Evolutionary conservation across 805 yeast species (phyloP), one percentile per base, ranked within the genome.

Genomic region (Tetrapisispora pingtungensis): DNA sequence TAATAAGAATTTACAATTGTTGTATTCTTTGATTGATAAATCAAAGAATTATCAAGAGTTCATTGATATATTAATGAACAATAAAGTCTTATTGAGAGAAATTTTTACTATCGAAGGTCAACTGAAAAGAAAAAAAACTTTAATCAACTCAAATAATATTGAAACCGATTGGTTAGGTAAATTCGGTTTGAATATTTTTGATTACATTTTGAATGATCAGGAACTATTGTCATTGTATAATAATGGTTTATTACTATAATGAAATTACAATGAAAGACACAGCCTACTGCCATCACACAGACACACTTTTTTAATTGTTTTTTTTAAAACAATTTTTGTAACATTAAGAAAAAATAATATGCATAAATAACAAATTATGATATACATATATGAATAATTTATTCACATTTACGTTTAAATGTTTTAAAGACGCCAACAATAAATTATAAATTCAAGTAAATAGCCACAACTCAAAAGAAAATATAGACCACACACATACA

Each of bases 21-120:
- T 61, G 27, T 59, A 58, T 42, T 42, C 48, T 32, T 55, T 57
- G 36, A 40, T 61, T n/a, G 58, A 55, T 40, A 53, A 54, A 42
- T 56, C 61, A 8, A 50, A 54, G 31, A 59, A 59, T 45, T 55
- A 58, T 42, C 61, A 60, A 44, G 66, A 60, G 48, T 52, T 61
- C 31, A 51, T 53, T 10, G 60, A 58, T 45, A 50, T 55, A 24
- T 45, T 61, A 41, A 47, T 51, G 49, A 53, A 55, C 32, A 53
- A 53, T 44, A 51, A 50, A 30, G 35, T 47, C 18, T 42, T 60
- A 36, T 48, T 61, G 42, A 46, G 57, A 30, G 57, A 58, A 45
- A 54, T 60, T n/a, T 60, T 61, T 48, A 56, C 64, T 15, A 36
- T 52, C 38, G 64, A 59, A 43, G 54, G 55, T 12, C 49, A 45